These are phyloP conservation scores for Zygotorulaspora mrakii DNA, from an alignment of 1,139 yeast species.

Conservation along the genomic window DNA sequence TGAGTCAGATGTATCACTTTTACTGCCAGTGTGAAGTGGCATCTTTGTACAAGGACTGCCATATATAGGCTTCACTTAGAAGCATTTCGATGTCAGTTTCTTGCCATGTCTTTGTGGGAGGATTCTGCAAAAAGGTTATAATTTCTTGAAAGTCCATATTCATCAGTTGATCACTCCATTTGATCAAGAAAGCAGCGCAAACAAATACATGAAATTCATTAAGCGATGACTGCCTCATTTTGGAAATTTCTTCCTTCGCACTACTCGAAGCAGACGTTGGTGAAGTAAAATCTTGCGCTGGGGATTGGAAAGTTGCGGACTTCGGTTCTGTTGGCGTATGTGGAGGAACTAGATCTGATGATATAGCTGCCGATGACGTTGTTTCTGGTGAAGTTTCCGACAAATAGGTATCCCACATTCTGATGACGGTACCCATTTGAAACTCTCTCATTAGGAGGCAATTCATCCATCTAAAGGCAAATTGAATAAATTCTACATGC, in stretches of 20 bases:
- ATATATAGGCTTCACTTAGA: constrained; percentile 91
- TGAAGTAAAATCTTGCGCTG: constrained; percentile 19
- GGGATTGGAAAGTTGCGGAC: constrained; percentile 22
- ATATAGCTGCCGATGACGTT: constrained; percentile 19
- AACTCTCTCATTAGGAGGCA: constrained; percentile 93
- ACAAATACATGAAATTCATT: constrained; percentile 94
- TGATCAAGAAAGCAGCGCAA: constrained; percentile 94
- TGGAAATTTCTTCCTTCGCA: constrained; percentile 19
- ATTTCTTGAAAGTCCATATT: constrained; percentile 94
- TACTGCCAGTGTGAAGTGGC: constrained; percentile 71
- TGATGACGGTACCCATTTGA: constrained; percentile 66
- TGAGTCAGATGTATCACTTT: background rate
- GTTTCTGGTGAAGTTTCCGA: constrained; percentile 57
- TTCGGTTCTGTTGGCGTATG: constrained; percentile 25
- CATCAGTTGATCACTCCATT: constrained; percentile 74
- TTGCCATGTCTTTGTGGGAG: constrained; percentile 83
- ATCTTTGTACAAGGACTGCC: constrained; percentile 90
- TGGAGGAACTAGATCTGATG: constrained; percentile 17
- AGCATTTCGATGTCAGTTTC: constrained; percentile 88
- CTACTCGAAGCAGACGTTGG: constrained; percentile 17
- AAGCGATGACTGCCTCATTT: constrained; percentile 55
- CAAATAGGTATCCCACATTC: constrained; percentile 98
- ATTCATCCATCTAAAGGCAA: constrained; percentile 98
- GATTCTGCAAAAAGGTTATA: constrained; percentile 79
- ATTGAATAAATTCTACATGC: constrained; percentile 87